Base-by-base conservation (phyloP, 805 yeast genomes). In the Zygoascus flipseniorum region DNA sequence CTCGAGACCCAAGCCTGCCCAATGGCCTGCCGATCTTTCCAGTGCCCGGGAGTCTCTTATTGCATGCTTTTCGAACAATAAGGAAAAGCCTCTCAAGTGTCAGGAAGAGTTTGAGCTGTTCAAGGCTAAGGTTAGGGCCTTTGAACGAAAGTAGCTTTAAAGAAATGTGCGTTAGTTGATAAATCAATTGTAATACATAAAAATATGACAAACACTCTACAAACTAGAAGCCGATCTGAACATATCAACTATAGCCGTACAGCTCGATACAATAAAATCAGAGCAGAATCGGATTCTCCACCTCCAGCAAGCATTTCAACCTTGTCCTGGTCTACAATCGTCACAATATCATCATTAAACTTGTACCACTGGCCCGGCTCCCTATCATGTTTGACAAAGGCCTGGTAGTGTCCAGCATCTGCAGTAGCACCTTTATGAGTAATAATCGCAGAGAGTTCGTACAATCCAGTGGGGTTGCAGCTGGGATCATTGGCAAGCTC, bases 371-470 rank as follows among this genome's bases (percentile, higher is more conserved):
- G 78, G 48, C 85, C 83, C 32, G 86, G 90, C 49, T 63, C 68
- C 52, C 60, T 57, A 48, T 60, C 80, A 68, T 90, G 93, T 62
- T 79, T 83, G 14, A 86, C 83, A 71, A 87, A 93, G 31, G 92
- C 83, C 71, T 90, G 97, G 70, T 93, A 93, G 70, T 93, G 99
- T 16, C 99, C 99, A 31, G 96, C 85, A 68, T 93, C 98, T 0
- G 98, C 97, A 45, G 90, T 82, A 8, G 96, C 83, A 49, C 99
- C 99, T 65, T 85, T 86, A 71, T 93, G 99, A 1, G 98, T 89
- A 55, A 93, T 81, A 23, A 93, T 80, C 1, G 95, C 89, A 41
- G 75, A 73, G 59, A 93, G 78, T 59, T 89, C 89, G 65, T 93
- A 93, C 41, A 93, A 79, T 1, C 93, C 88, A 0, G 95, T 83